These are phyloP conservation scores for Rhynchospora tenuis DNA, from an alignment of 176 grass and related monocot genomes.

Conservation along the genomic window DNA sequence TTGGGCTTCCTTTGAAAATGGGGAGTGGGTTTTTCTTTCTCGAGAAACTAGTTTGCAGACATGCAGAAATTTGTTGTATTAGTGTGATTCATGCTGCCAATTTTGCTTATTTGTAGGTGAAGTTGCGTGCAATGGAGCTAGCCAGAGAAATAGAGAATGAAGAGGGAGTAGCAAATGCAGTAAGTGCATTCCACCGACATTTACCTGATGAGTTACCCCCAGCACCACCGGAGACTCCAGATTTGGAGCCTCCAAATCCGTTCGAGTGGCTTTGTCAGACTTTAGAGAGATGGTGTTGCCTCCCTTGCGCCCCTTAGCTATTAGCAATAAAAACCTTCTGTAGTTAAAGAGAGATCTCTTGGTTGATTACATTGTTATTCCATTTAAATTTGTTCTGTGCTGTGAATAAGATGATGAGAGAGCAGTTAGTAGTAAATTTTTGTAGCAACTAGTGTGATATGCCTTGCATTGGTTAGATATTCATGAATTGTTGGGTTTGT, in stretches of 20 bases:
- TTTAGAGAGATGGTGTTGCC: conserved; percentile 64
- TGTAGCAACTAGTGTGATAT: conserved; percentile 5
- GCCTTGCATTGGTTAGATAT: not conserved
- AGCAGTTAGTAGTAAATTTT: conserved; percentile 3
- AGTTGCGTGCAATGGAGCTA: conserved; percentile 58
- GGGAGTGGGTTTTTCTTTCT: not conserved
- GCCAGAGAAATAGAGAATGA: conserved; percentile 80
- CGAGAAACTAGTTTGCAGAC: not conserved
- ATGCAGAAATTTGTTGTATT: not conserved
- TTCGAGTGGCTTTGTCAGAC: conserved; percentile 48
- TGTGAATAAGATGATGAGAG: conserved; percentile 33
- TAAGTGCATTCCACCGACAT: conserved; percentile 73
- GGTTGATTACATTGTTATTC: conserved; percentile 27
- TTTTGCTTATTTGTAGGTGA: conserved; percentile 47
- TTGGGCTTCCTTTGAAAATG: not conserved
- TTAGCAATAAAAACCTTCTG: not conserved
- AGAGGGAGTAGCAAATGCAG: conserved; percentile 79
- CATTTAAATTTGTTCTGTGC: conserved; percentile 11
- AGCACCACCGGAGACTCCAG: conserved; percentile 16
- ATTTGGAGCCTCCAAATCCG: conserved; percentile 40
- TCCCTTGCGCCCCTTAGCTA: conserved; percentile 49
- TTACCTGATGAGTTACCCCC: conserved; percentile 54
- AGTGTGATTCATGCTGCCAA: conserved; percentile 9
- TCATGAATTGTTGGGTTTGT: not conserved
- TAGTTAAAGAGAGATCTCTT: conserved; percentile 1